Base-by-base conservation (phyloP, 305 asterid species). In the Euphrasia arctica region DNA sequence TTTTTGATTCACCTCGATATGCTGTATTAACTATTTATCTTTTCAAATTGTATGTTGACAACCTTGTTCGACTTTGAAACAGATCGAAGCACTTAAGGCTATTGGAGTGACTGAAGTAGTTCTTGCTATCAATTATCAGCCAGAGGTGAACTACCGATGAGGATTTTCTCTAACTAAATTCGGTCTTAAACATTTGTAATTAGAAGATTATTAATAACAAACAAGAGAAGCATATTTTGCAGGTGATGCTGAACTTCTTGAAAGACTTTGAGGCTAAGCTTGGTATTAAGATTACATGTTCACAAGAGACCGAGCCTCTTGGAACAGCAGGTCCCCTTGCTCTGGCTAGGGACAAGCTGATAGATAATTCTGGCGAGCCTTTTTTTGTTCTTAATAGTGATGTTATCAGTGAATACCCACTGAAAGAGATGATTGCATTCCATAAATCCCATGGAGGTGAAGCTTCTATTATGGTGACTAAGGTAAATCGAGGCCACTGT, bases 301-400 rank as follows among this genome's bases (percentile, higher is more conserved):
- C 98, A 2, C 95, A 85, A 73, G 96, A 89, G 84, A 91, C 90
- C 29, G 95, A 91, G 78, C 95, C 98, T 7, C 96, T 91, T 61
- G 98, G 98, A 63, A 91, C 96, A 54, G 98, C 98, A 18, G 96
- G 98, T 49, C 98, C 98, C 65, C 89, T 91, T 64, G 96, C 98
- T 75, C 74, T 91, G 83, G 97, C 97, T 61, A 72, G 96, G 79
- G 94, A 91, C 70, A 91, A 91, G 79, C 79, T 91, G 71, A 45
- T 86, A 39, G 96, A 86, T 62, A 77, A 71, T 65, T 80, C 95
- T 32, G 96, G 95, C 41, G 90, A 86, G 64, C 98, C 96, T 0
- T 88, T 88, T 74, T 88, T 91, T 39, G 96, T 91, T 77, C 95
- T 90, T 62, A 91, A 91, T 72, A 91, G 95, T 72, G 97, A 91